These are phyloP conservation scores for Eucalyptus guilfoylei DNA, from an alignment of 345 rosid species.

Conservation along the genomic window DNA sequence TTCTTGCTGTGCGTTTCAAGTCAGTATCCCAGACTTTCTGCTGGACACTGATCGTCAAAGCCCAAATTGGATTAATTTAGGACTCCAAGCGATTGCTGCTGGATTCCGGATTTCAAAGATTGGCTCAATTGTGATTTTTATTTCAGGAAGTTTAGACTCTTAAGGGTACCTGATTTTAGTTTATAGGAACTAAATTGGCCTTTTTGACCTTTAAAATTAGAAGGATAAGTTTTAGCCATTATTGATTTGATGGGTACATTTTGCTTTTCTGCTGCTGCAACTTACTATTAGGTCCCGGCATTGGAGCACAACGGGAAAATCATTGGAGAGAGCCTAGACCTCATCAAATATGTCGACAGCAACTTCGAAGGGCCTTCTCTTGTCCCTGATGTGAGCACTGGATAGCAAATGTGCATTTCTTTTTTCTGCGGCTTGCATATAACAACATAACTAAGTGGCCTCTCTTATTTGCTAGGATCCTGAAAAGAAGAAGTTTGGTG, in stretches of 20 bases:
- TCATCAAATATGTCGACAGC: conserved; percentile 59
- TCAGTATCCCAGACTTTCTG: neutral
- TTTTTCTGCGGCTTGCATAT: neutral
- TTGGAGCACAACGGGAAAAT: conserved; percentile 85
- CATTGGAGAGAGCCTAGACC: conserved; percentile 78
- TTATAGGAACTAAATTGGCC: too few relatives aligned
- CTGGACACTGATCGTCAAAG: neutral
- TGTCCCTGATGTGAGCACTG: conserved; percentile 33
- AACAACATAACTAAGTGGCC: neutral
- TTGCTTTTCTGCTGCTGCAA: neutral
- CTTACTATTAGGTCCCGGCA: conserved; percentile 55
- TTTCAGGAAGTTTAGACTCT: too few relatives aligned
- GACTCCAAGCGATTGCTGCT: neutral
- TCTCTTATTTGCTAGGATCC: conserved; percentile 37
- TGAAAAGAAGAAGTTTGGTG: conserved; percentile 45
- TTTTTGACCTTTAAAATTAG: too few relatives aligned
- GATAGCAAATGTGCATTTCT: neutral
- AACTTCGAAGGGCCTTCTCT: conserved; percentile 85
- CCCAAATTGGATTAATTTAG: neutral
- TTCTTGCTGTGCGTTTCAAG: neutral
- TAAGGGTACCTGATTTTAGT: too few relatives aligned
- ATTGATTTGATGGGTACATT: neutral
- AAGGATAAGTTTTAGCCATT: neutral
- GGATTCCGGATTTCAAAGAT: neutral
- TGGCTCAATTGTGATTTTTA: neutral